These are phyloP conservation scores for Primulina tabacum DNA, from an alignment of 257 asterid genomes.

Conservation along the genomic window DNA sequence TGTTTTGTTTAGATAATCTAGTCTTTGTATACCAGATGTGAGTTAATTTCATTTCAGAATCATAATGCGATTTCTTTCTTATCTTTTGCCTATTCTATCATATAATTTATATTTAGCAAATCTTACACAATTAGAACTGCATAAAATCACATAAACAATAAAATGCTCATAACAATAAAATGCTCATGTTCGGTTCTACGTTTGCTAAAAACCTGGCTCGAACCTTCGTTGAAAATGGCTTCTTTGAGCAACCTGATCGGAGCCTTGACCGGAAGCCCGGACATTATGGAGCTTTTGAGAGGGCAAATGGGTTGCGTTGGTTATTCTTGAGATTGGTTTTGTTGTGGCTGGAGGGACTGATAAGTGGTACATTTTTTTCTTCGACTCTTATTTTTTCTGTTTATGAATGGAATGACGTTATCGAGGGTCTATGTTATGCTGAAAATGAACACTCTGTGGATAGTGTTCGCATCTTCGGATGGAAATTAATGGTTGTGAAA, in stretches of 20 bases:
- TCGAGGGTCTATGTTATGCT: constrained; percentile 24
- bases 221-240: constrained; percentile 50
- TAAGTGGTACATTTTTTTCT: constrained; percentile 43
- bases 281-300: constrained; percentile 23
- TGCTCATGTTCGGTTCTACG: not conserved
- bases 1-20: too few relatives aligned
- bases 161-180: not conserved
- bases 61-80: not conserved
- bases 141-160: not conserved
- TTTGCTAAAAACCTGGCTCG: not conserved
- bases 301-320: constrained; percentile 28
- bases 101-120: not conserved
- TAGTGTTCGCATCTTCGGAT: constrained; percentile 29
- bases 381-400: constrained; percentile 8
- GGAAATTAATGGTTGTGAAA: not conserved
- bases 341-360: constrained; percentile 38
- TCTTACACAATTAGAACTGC: not conserved
- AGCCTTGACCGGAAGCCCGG: constrained; percentile 22
- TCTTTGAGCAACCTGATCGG: constrained; percentile 23
- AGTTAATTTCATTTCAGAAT: not conserved
- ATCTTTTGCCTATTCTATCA: not conserved
- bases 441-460: constrained; percentile 23
- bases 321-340: constrained; percentile 33
- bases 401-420: constrained; percentile 33
- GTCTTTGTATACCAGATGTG: not conserved